Evolutionary conservation across 2,329 filamentous ascomycete genomes (phyloP), one percentile per base, ranked within the genome.

Genomic region (Nannizziopsis arthrosporioides): DNA sequence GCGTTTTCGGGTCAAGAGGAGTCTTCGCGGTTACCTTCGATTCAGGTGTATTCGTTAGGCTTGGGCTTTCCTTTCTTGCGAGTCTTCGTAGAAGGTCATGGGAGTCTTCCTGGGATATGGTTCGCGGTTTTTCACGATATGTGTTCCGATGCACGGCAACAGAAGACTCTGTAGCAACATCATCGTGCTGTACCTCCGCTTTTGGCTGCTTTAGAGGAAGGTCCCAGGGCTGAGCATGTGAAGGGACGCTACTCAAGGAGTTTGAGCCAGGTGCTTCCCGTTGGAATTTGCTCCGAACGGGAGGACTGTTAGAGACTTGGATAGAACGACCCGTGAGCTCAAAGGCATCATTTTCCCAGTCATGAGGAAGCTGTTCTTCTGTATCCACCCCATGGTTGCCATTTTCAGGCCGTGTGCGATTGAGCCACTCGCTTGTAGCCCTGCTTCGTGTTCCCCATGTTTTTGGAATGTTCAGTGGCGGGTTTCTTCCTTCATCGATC

Each of bases 21-120:
- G 55, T 59, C 11, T 58, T 56, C 30, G 62, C 56, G 11, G 56
- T 55, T 5, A 56, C 43, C 45, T 63, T 67, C 18, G 56, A 56
- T 34, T 67, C 61, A 2, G 66, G 67, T 0, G 66, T 68, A 43
- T 60, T 57, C 7, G 55, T 51, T 15, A 58, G 54, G 32, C 57
- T 59, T 9, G 65, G 63, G 40, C 58, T 67, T 39, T 64, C 63
- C 7, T 60, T 60, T 47, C 69, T 60, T 3, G 68, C 63, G 8
- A 72, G 56, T 49, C 61, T 67, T 40, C 68, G 66, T 35, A 72
- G 56, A 38, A 70, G 58, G n/a, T 68, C 64, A 32, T 64, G 60
- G 1, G 68, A 69, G 47, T 67, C 53, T n/a, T 54, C 36, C 43
- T 56, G 55, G 14, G 42, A 42, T 22, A 31, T n/a, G 11, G 39